phyloP scores from a whole-genome alignment of 371 early-diverging fungal genomes.

The Haplosporangium sp. region DNA sequence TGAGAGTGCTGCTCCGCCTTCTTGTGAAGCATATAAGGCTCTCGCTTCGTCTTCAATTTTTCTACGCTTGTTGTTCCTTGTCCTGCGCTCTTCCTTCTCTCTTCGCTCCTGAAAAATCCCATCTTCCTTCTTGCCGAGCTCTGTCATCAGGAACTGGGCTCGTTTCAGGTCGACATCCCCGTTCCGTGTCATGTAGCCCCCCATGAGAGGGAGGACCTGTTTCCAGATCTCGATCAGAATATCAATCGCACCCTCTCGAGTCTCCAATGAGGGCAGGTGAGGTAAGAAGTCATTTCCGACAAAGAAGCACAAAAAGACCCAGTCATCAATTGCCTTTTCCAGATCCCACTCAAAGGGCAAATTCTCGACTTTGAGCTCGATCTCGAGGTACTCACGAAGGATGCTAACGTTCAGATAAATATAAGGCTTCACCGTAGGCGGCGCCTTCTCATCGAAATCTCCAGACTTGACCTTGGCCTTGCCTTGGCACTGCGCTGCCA shows the following conservation, averaged over 20 bases:
- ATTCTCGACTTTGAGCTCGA: slow-evolving; percentile 79
- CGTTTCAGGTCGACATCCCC: slow-evolving; percentile 86
- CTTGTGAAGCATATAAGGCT: slow-evolving; percentile 48
- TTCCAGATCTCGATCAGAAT: slow-evolving; percentile 91
- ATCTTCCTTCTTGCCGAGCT: slow-evolving; percentile 88
- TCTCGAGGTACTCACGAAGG: slow-evolving; percentile 93
- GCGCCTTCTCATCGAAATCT: slow-evolving; percentile 68
- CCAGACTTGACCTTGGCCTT: slow-evolving; percentile 71
- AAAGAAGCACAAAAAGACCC: slow-evolving; percentile 99
- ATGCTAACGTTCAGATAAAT: slow-evolving; percentile 90
- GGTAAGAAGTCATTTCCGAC: slow-evolving; percentile 99
- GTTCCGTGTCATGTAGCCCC: slow-evolving; percentile 88
- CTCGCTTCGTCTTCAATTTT: slow-evolving; percentile 38
- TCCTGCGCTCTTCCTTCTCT: slow-evolving; percentile 64
- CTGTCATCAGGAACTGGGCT: slow-evolving; percentile 81
- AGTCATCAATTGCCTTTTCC: slow-evolving; percentile 98
- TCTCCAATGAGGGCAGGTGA: slow-evolving; percentile 97
- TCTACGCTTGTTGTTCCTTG: slow-evolving; percentile 42
- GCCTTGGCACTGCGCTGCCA: slow-evolving; percentile 82
- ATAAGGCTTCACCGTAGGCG: slow-evolving; percentile 79
- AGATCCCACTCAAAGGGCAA: slow-evolving; percentile 81
- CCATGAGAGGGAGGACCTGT: slow-evolving; percentile 73
- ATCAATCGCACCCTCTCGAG: slow-evolving; percentile 97
- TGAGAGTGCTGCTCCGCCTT: slow-evolving; percentile 43
- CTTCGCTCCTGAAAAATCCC: slow-evolving; percentile 84